phyloP scores from a whole-genome alignment of 2,329 filamentous ascomycete species.

The Nemania sp. region DNA sequence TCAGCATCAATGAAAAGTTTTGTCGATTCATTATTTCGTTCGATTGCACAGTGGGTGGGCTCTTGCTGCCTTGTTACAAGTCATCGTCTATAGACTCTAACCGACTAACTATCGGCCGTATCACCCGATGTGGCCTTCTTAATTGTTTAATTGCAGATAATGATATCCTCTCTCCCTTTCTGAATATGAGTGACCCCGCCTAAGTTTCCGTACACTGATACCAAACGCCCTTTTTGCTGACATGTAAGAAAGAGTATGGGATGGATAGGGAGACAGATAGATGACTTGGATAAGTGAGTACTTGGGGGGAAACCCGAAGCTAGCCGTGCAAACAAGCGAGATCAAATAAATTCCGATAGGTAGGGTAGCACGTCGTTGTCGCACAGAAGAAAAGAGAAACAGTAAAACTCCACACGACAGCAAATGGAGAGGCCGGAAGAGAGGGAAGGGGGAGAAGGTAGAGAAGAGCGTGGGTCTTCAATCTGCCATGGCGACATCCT shows the following conservation, averaged over 20 bases:
- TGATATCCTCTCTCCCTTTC: neutral
- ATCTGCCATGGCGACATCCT: slow-evolving; percentile 33
- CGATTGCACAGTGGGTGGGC: too few relatives aligned
- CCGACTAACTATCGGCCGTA: too few relatives aligned
- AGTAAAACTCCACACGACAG: neutral
- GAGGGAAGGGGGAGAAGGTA: neutral
- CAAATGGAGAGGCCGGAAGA: neutral
- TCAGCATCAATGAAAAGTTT: too few relatives aligned
- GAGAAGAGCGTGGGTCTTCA: slow-evolving; percentile 18
- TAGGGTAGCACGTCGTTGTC: too few relatives aligned
- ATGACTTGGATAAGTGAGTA: too few relatives aligned
- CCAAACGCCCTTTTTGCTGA: slow-evolving; percentile 3
- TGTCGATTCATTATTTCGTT: too few relatives aligned
- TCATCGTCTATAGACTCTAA: too few relatives aligned
- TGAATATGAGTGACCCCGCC: neutral
- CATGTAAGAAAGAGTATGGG: neutral
- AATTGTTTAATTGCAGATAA: too few relatives aligned
- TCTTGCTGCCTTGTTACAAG: too few relatives aligned
- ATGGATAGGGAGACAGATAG: neutral
- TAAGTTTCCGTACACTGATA: neutral
- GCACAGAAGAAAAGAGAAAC: neutral
- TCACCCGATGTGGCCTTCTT: too few relatives aligned
- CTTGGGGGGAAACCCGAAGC: neutral
- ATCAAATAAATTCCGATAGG: neutral
- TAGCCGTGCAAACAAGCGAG: neutral